A percentile compares a stretch with the other conserved stretches of the same genome.
Evolutionary conservation across 2,329 filamentous ascomycete genomes (phyloP).

Genomic region (Dactylonectria macrodidyma): DNA sequence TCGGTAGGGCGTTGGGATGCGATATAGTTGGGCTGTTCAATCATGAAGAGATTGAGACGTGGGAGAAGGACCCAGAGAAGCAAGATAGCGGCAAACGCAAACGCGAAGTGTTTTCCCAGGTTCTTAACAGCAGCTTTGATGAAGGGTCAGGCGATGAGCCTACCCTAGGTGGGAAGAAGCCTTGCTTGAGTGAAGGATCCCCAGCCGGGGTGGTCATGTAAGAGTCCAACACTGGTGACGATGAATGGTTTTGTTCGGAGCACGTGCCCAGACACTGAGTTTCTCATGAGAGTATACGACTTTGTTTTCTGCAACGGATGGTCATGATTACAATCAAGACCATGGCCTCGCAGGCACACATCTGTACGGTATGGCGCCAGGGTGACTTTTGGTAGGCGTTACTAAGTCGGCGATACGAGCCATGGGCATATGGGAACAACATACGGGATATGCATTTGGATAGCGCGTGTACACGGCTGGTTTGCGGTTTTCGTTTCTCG

Average conservation of each 20-base stretch:
- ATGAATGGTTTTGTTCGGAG: slow-evolving; percentile 15
- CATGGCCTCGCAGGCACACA: slow-evolving; percentile 25
- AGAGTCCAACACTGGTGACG: slow-evolving; percentile 1
- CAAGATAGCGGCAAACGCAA: slow-evolving; percentile 51
- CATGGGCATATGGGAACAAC: slow-evolving; percentile 12
- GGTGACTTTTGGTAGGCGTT: slow-evolving; percentile 11
- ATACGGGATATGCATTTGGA: slow-evolving; percentile 3
- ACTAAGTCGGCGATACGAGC: slow-evolving; percentile 14
- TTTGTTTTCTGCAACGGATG: slow-evolving; percentile 26
- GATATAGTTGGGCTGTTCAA: slow-evolving; percentile 64
- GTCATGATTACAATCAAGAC: slow-evolving; percentile 25
- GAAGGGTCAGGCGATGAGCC: slow-evolving; percentile 54
- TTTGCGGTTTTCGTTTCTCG: slow-evolving; percentile 1
- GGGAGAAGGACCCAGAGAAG: slow-evolving; percentile 58
- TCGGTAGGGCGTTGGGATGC: slow-evolving; percentile 66
- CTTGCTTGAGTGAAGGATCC: slow-evolving; percentile 50
- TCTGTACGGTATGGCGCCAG: slow-evolving; percentile 14
- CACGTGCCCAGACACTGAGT: slow-evolving; percentile 10
- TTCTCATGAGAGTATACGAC: slow-evolving; percentile 26
- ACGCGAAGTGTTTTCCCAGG: slow-evolving; percentile 55
- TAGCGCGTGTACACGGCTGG: slow-evolving; percentile 25
- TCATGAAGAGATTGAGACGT: slow-evolving; percentile 60
- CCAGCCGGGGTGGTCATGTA: slow-evolving; percentile 51
- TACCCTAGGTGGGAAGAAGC: slow-evolving; percentile 52
- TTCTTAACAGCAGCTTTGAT: slow-evolving; percentile 60